These are phyloP conservation scores for Russula lepida DNA, from an alignment of 768 basidiomycete species.

Conservation along the genomic window DNA sequence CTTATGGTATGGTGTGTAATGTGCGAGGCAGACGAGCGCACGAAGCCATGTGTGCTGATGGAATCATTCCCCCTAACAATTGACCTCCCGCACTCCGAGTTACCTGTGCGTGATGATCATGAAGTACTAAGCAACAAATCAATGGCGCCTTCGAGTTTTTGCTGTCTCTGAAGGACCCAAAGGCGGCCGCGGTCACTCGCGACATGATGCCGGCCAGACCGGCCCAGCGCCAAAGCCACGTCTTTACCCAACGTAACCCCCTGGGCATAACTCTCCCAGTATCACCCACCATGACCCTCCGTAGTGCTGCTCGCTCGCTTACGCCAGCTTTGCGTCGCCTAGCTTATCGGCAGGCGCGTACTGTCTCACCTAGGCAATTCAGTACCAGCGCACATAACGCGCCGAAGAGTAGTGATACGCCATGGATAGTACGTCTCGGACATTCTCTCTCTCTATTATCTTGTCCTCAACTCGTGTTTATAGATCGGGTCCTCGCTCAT, in stretches of 20 bases:
- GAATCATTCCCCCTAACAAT: neutral
- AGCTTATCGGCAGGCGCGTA: slow-evolving; percentile 1
- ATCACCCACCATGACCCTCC: slow-evolving; percentile 8
- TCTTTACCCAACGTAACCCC: neutral
- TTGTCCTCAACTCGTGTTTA: neutral
- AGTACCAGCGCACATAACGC: slow-evolving; percentile 11
- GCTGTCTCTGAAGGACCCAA: neutral
- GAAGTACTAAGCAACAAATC: neutral
- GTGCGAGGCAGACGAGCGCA: neutral
- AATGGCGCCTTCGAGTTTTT: neutral
- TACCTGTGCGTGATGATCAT: neutral
- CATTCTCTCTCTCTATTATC: neutral
- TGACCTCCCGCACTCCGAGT: neutral
- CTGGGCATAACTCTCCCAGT: neutral
- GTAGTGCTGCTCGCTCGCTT: slow-evolving; percentile 5
- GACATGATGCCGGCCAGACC: slow-evolving; percentile 11
- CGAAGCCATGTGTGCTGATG: neutral
- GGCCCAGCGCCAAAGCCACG: neutral
- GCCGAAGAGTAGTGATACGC: slow-evolving; percentile 7
- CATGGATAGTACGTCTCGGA: slow-evolving; percentile 14
- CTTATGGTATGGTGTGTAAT: neutral
- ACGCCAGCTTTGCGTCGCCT: slow-evolving; percentile 5
- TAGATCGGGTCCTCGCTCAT: slow-evolving; percentile 18
- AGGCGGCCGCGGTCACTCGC: neutral
- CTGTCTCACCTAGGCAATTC: slow-evolving; percentile 4